phyloP scores from a whole-genome alignment of 1,284 basidiomycete genomes.

The Afroboletus lepidellus region DNA sequence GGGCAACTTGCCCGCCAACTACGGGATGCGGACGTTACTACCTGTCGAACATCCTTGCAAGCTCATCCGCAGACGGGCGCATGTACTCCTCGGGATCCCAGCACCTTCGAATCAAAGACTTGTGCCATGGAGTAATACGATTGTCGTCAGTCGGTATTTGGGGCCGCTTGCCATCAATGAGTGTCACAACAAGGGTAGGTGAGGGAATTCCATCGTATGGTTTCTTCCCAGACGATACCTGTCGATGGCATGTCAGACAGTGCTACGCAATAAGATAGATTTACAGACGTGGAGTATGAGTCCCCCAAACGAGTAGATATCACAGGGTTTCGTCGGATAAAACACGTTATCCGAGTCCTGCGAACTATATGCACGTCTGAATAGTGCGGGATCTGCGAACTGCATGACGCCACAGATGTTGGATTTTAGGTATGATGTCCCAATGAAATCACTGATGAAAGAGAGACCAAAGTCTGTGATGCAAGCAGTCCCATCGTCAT shows the following conservation, averaged over 20 bases:
- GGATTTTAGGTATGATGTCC: conserved; percentile 35
- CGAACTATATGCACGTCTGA: conserved; percentile 5
- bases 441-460: conserved; percentile 31
- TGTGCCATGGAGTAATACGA: conserved; percentile 6
- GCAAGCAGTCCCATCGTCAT: conserved; percentile 24
- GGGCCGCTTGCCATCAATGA: conserved; percentile 18
- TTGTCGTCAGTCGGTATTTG: conserved; percentile 7
- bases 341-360: neutral
- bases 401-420: conserved; percentile 32
- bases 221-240: conserved; percentile 27
- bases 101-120: conserved; percentile 17
- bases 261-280: neutral
- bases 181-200: neutral
- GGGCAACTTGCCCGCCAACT: neutral
- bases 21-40: neutral
- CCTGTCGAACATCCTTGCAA: conserved; percentile 12
- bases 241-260: conserved; percentile 12
- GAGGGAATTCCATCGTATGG: conserved; percentile 17
- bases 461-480: conserved; percentile 41
- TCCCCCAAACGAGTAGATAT: conserved; percentile 36
- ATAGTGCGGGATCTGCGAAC: conserved; percentile 39
- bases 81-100: conserved; percentile 19
- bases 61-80: conserved; percentile 19
- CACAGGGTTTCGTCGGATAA: conserved; percentile 27
- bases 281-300: conserved; percentile 28